Conservation (phyloP, 805 yeast species). For the Pichia deserticola region DNA sequence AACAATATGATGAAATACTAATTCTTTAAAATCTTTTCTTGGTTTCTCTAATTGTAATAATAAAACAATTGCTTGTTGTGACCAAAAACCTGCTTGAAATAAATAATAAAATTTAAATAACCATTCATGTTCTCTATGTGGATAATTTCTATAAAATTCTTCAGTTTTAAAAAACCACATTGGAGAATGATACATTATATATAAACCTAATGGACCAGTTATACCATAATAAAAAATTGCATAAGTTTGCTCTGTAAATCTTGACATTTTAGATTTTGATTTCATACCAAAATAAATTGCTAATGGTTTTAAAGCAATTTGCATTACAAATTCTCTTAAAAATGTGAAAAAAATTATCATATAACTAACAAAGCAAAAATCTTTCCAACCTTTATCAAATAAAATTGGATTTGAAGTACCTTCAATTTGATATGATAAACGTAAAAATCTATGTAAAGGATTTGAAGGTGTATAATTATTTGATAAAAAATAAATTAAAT, state of each 20-base stretch:
- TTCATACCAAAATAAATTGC: constrained; percentile 48
- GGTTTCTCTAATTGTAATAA: constrained; percentile 86
- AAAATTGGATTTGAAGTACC: constrained; percentile 41
- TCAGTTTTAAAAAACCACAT: constrained; percentile 86
- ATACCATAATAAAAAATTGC: constrained; percentile 72
- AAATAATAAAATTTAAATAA: constrained; percentile 76
- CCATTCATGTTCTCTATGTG: constrained; percentile 68
- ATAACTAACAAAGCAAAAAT: constrained; percentile 69
- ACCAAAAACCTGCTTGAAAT: constrained; percentile 95
- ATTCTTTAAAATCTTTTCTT: constrained; percentile 85
- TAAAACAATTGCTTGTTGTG: constrained; percentile 85
- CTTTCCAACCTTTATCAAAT: constrained; percentile 85
- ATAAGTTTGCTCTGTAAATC: constrained; percentile 93
- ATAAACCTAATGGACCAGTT: constrained; percentile 81
- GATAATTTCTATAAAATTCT: constrained; percentile 72
- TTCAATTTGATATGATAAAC: constrained; percentile 55
- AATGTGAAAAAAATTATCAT: constrained; percentile 87
- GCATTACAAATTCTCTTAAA: constrained; percentile 86
- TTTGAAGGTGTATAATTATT: constrained; percentile 54
- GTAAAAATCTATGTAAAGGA: constrained; percentile 54
- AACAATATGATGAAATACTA: constrained; percentile 87
- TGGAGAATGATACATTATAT: constrained; percentile 77
- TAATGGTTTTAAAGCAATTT: constrained; percentile 64
- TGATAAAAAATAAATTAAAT: constrained; percentile 43
- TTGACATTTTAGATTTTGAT: constrained; percentile 49